Conservation (phyloP, 2,329 filamentous ascomycete species). For the Colletotrichum zoysiae region DNA sequence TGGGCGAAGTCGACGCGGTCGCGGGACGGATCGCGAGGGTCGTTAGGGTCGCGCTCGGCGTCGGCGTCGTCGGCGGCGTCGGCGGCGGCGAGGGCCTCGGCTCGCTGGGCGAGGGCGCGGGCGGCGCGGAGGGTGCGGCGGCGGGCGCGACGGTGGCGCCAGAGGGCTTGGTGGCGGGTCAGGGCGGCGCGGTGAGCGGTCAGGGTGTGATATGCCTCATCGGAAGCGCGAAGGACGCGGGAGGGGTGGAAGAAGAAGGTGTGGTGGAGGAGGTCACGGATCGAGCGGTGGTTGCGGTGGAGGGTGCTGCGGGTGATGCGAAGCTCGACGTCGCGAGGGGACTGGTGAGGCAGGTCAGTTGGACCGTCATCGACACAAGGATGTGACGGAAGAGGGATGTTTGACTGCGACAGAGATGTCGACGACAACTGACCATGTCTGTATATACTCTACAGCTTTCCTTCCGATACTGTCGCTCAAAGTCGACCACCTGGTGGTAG, state of each 20-base stretch:
- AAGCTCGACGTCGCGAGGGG: slow-evolving; percentile 4
- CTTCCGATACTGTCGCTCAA: neutral
- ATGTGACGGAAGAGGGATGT: neutral
- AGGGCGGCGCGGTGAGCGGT: neutral
- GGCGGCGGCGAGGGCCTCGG: neutral
- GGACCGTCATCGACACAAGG: too few relatives aligned
- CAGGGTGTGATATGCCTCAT: neutral
- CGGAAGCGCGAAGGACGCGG: neutral
- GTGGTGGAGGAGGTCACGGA: neutral
- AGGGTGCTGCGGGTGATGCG: slow-evolving; percentile 9
- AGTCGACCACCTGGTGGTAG: neutral
- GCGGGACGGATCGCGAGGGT: neutral
- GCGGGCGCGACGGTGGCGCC: neutral
- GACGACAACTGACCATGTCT: neutral
- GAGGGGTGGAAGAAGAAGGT: neutral
- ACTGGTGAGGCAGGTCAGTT: neutral
- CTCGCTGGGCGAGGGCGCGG: neutral
- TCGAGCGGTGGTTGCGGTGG: slow-evolving; percentile 4
- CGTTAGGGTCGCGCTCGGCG: neutral
- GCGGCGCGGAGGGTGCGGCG: neutral
- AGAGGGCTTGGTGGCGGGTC: neutral
- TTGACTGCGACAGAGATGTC: too few relatives aligned
- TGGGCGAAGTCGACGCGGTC: neutral
- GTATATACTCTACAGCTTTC: neutral
- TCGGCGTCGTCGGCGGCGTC: neutral